Evolutionary conservation across 176 grass and related monocot genomes (phyloP), one percentile per base, ranked within the genome.

Genomic region (Tillandsia fasciculata): DNA sequence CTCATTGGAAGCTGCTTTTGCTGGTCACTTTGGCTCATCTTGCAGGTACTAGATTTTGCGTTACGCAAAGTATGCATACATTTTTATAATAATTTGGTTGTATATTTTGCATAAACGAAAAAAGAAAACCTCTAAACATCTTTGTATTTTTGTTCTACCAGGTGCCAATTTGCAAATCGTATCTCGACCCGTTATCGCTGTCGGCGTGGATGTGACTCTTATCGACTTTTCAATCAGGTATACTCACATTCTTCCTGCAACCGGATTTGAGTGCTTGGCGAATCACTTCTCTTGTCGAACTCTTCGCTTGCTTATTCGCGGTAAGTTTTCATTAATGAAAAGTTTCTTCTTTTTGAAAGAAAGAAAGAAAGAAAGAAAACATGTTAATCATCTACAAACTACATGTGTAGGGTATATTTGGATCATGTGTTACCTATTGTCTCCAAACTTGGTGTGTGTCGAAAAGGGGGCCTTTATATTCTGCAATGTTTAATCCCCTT

Each of bases 21-120:
- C 70, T 92, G 89, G 89, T 88, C 89, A 15, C 72, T 85, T 12
- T 92, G 89, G 89, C 89, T 92, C 66, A 83, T 92, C 71, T 48
- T 92, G 59, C 89, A 92, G 85, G 84, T 79, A 12, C 14, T 18
- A 11, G 24, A 26, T 27, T 42, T 51, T 54, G 8, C 14, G 6
- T 47, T 13, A 10, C 42, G 3, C 42, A 24, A 24, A 24, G 23
- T 24, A 24, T 24, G 23, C 23, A 24, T 24, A 24, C 23, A 24
- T 24, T 24, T 24, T 24, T 24, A 24, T 24, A 1, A 24, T 24
- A 24, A 24, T 24, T 24, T 24, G 23, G 23, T 24, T 24, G 1
- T 24, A 24, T 24, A 24, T 24, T 24, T 24, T 24, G 23, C n/a
- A n/a, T n/a, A n/a, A n/a, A n/a, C n/a, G n/a, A n/a, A n/a, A n/a